Base-by-base conservation (phyloP, 768 basidiomycete genomes). In the Auricularia heimuer region DNA sequence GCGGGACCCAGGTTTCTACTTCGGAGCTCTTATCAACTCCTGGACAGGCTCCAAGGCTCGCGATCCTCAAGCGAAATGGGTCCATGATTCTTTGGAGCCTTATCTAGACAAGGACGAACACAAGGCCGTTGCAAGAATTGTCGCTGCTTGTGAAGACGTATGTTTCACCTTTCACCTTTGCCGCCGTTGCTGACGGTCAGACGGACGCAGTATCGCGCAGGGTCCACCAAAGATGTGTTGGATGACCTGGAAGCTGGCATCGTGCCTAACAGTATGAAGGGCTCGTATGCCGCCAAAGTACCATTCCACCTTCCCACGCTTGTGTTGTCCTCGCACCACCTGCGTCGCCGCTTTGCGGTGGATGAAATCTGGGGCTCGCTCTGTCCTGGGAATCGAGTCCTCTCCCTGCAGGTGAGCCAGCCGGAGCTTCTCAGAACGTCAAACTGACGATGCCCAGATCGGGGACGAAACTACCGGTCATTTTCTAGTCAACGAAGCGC, bases 401-500 rank as follows among this genome's bases (percentile, higher is more conserved):
- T 42, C 12, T 42, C 39, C 8, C 39, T 42, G 7, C 39, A 42
- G 12, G 47, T 51, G 21, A 16, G 21, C 16, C 44, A 18, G 11
- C 10, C 18, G 44, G 44, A 11, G 44, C 2, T 65, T 54, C 8
- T 14, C n/a, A 3, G 61, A 67, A 60, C 65, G 62, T 8, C 34
- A 66, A 18, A 62, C 68, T 8, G 63, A 39, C 18, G 58, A 51
- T 45, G n/a, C 35, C 29, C 63, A 66, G 65, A 63, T 69, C 33
- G 68, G 68, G 33, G 64, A 64, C 21, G 63, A 69, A n/a, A 54
- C 35, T 8, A 66, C 65, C 21, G 68, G 68, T 2, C 68, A 69
- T 63, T 69, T 68, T 39, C 54, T 67, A 21, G 68, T 67, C 12
- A 67, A 68, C 58, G 69, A 68, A 63, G 51, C 37, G 58, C 62